Base-by-base conservation (phyloP, 805 yeast species). In the Pichia ethanolica region DNA sequence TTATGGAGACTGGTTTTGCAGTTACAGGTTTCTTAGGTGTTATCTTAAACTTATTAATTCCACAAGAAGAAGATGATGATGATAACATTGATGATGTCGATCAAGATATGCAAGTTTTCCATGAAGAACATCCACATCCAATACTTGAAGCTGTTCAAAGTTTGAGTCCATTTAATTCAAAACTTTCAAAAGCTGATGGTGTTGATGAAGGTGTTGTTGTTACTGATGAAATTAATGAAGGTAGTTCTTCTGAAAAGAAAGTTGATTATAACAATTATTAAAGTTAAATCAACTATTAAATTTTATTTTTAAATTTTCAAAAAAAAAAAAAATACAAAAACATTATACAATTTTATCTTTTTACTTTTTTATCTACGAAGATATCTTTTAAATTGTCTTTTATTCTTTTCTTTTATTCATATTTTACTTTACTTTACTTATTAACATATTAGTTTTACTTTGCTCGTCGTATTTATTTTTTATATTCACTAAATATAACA, bases 1-100 rank as follows among this genome's bases (percentile, higher is more conserved):
- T 78, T 39, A 71, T 77, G 78, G 81, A 77, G 60, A 75, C 81
- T 33, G 80, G 81, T 28, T 78, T 75, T 53, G 81, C 82, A 20
- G 68, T 77, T 44, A 67, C 81, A 28, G 82, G 82, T 13, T 71
- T 78, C 56, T 34, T 77, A 45, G 82, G 80, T 41, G 74, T 77
- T 33, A 65, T 77, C 30, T 63, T 78, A 39, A 77, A 77, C 62
- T 61, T 76, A 48, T 14, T 74, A 20, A 57, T 77, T 42, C 80
- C 81, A 10, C 80, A 75, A 59, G 73, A 75, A 37, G 54, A 57
- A 28, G 82, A 77, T 58, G 78, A 73, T 27, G 56, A 65, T 35
- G 81, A 75, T 60, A 74, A 65, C 44, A 70, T 70, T 45, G 64
- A 60, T 38, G 56, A 57, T 37, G 51, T 64, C 26, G 72, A 74